These are phyloP conservation scores for Trichoderma simmonsii DNA, from an alignment of 2,329 filamentous ascomycete genomes.

Conservation along the genomic window DNA sequence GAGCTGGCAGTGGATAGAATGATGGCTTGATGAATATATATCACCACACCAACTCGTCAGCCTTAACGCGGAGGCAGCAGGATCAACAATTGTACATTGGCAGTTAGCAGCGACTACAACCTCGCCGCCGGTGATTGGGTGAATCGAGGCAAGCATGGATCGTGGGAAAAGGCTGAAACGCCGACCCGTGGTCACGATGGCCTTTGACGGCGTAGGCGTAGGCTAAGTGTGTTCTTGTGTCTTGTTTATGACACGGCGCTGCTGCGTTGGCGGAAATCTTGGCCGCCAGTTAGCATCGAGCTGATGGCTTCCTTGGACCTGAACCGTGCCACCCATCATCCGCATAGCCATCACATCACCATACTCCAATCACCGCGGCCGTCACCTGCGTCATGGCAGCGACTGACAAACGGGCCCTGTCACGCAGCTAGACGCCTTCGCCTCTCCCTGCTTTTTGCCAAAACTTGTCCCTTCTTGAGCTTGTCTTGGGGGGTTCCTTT, in stretches of 20 bases:
- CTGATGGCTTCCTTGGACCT: neutral
- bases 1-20: neutral
- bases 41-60: conserved; percentile 16
- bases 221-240: neutral
- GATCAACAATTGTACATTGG: neutral
- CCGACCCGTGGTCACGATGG: conserved; percentile 8
- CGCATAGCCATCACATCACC: conserved; percentile 17
- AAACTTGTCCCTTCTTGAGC: neutral
- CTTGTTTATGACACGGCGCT: neutral
- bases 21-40: neutral
- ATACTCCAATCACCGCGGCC: neutral
- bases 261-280: neutral
- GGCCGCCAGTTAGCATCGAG: neutral
- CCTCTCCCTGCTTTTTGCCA: neutral
- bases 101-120: neutral
- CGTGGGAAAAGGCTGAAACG: neutral
- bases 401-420: neutral
- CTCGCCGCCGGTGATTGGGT: neutral
- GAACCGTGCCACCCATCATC: conserved; percentile 13
- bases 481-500: neutral
- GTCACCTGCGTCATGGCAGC: neutral
- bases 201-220: neutral
- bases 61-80: conserved; percentile 3
- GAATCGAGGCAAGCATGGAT: neutral
- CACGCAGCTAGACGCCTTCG: neutral